Percentiles rank a stretch among this genome's conserved stretches.
Conservation (phyloP, 768 basidiomycete species). For the Boletus rubescentipes region DNA sequence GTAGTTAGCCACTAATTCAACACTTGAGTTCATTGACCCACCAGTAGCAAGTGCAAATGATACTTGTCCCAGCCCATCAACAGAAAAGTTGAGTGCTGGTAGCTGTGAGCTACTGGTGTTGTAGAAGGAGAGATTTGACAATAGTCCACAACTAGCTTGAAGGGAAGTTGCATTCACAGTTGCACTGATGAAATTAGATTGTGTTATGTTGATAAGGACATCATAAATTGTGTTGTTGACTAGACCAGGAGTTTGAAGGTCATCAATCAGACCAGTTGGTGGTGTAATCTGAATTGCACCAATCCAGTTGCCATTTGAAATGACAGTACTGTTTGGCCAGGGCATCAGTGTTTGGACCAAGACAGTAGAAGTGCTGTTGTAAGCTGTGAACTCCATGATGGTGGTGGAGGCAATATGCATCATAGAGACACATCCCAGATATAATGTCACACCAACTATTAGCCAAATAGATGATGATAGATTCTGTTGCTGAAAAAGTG, state of each 20-base stretch:
- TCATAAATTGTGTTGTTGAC: background rate
- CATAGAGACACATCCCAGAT: conserved; percentile 16
- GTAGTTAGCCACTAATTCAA: background rate
- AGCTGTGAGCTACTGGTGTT: too few relatives aligned
- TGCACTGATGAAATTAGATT: background rate
- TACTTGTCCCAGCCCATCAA: background rate
- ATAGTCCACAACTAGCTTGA: background rate
- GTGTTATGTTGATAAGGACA: background rate
- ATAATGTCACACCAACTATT: conserved; percentile 12
- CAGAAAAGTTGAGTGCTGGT: background rate
- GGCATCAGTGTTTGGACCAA: background rate
- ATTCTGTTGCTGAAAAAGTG: conserved; percentile 15
- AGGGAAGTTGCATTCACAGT: background rate
- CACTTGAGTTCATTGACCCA: background rate
- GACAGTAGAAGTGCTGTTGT: conserved; percentile 1
- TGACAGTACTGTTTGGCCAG: conserved; percentile 6
- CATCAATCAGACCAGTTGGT: background rate
- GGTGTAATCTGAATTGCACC: background rate
- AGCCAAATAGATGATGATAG: conserved; percentile 10
- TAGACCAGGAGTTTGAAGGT: conserved; percentile 3
- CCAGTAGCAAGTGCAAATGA: background rate
- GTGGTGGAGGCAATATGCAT: conserved; percentile 23
- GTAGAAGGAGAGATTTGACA: conserved; percentile 1
- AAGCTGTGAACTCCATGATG: conserved; percentile 17
- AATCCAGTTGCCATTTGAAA: background rate